phyloP scores from a whole-genome alignment of 1,139 yeast species.

The Nadsonia commutata region DNA sequence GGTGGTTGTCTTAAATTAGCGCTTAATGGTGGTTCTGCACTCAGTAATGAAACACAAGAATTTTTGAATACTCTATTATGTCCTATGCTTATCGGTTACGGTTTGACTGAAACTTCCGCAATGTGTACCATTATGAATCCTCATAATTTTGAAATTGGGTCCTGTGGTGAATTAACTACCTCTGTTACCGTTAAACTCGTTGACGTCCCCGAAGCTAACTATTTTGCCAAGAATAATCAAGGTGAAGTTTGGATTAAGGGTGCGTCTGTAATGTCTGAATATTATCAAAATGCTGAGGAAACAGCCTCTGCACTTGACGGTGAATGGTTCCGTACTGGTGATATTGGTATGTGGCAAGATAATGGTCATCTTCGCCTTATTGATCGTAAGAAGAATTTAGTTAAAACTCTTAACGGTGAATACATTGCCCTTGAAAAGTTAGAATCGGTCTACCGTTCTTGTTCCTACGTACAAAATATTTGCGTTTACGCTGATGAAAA shows the following conservation, averaged over 20 bases:
- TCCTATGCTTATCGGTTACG: conserved; percentile 91
- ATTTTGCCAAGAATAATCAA: conserved; percentile 77
- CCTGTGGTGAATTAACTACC: conserved; percentile 73
- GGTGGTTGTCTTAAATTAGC: conserved; percentile 72
- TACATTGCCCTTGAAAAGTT: conserved; percentile 92
- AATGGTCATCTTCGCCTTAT: conserved; percentile 69
- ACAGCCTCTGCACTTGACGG: conserved; percentile 60
- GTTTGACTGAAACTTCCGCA: conserved; percentile 93
- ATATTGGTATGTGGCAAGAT: conserved; percentile 85
- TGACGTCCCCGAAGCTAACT: conserved; percentile 87
- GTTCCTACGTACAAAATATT: conserved; percentile 57
- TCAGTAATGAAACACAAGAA: conserved; percentile 72
- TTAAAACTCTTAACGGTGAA: conserved; percentile 93
- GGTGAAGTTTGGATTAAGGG: conserved; percentile 87
- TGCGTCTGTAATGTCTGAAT: conserved; percentile 54
- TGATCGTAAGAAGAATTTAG: conserved; percentile 92
- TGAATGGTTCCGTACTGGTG: conserved; percentile 97
- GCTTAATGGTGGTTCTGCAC: conserved; percentile 90
- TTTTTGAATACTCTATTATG: conserved; percentile 66
- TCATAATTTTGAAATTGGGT: conserved; percentile 49
- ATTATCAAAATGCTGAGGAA: conserved; percentile 73
- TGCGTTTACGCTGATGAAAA: conserved; percentile 87
- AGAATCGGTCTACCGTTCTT: conserved; percentile 71
- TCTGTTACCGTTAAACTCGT: conserved; percentile 77
- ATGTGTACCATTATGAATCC: conserved; percentile 63